phyloP scores from a whole-genome alignment of 345 rosid genomes.

The Aurinia saxatilis region DNA sequence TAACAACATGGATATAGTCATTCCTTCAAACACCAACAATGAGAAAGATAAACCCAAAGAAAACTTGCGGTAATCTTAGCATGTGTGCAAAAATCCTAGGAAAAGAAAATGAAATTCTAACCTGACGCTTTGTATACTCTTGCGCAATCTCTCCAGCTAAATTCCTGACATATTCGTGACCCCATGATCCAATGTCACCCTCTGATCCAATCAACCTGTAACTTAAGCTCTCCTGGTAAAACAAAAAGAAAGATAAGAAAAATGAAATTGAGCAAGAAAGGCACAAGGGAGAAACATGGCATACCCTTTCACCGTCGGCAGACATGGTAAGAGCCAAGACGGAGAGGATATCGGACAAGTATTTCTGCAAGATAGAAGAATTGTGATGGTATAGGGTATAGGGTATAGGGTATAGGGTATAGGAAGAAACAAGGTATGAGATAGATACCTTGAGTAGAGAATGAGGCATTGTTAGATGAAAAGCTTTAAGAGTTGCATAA shows the following conservation, averaged over 20 bases:
- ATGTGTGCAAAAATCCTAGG: neutral
- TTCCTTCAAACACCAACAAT: conserved; percentile 9
- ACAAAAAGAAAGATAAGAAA: neutral
- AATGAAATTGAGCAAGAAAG: too few relatives aligned
- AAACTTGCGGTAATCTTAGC: neutral
- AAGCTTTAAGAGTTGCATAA: conserved; percentile 75
- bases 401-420: too few relatives aligned
- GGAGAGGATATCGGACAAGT: conserved; percentile 80
- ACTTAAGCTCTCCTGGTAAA: conserved; percentile 68
- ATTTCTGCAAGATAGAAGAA: conserved; percentile 50
- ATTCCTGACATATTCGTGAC: conserved; percentile 94
- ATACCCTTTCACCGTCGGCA: conserved; percentile 95
- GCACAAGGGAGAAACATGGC: too few relatives aligned
- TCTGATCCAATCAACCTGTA: conserved; percentile 80
- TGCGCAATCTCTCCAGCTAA: conserved; percentile 84
- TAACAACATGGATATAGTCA: neutral
- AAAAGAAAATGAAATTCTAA: conserved; percentile 20
- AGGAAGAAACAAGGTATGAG: neutral
- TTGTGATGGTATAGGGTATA: too few relatives aligned
- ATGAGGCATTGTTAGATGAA: conserved; percentile 54
- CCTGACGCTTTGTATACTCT: conserved; percentile 77
- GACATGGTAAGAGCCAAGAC: conserved; percentile 96
- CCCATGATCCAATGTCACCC: conserved; percentile 97
- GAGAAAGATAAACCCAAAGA: neutral
- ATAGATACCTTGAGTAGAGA: conserved; percentile 61